Evolutionary conservation across 495 filamentous ascomycete species (phyloP).

Genomic region (Hypomontagnella submonticulosa): DNA sequence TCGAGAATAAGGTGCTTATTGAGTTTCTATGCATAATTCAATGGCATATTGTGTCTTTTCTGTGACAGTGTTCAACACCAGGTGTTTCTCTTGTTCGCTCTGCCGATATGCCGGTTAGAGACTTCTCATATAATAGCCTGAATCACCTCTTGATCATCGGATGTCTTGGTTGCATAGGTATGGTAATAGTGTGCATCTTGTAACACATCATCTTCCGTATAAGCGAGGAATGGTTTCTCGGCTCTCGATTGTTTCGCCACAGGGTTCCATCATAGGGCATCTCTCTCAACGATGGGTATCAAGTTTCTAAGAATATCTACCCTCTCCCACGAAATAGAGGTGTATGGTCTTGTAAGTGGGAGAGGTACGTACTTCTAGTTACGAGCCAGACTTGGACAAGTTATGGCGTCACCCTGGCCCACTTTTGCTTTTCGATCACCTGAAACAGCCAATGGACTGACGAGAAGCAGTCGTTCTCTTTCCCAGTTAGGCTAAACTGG

Average conservation of each 20-base stretch:
- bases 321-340: constrained; percentile 3
- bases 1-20: constrained; percentile 28
- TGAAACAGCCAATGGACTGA: constrained; percentile 24
- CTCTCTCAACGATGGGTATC: constrained; percentile 3
- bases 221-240: constrained; percentile 19
- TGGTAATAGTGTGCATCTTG: background rate
- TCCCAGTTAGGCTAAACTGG: constrained; percentile 16
- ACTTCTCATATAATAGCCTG: constrained; percentile 33
- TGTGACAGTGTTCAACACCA: constrained; percentile 18
- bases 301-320: constrained; percentile 38
- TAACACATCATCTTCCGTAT: constrained; percentile 24
- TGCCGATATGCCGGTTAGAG: constrained; percentile 24
- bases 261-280: constrained; percentile 3
- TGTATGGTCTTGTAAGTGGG: constrained; percentile 10
- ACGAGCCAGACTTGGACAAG: constrained; percentile 13
- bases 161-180: constrained; percentile 5
- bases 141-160: constrained; percentile 8
- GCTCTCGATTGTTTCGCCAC: constrained; percentile 28
- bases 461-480: constrained; percentile 26
- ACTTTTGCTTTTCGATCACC: background rate
- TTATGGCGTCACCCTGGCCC: constrained; percentile 40
- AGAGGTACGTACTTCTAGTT: constrained; percentile 18
- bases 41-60: constrained; percentile 10
- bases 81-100: constrained; percentile 28
- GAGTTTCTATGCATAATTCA: constrained; percentile 9